A percentile compares a stretch with the other conserved stretches of the same genome.
Evolutionary conservation across 345 rosid species (phyloP).

Genomic region (Heritiera littoralis): DNA sequence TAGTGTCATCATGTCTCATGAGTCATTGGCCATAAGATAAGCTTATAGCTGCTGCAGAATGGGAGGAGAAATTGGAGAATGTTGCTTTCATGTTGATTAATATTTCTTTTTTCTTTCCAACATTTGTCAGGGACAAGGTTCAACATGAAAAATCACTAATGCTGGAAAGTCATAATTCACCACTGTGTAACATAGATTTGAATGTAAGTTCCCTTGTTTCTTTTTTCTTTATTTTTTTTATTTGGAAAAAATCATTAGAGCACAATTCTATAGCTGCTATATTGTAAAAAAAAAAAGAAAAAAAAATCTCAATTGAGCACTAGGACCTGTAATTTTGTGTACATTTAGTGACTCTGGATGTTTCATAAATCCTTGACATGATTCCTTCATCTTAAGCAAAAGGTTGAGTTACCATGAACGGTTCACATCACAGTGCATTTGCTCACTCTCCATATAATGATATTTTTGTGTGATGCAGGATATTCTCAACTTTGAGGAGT

Average conservation of each 20-base stretch:
- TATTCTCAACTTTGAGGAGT: constrained; percentile 78
- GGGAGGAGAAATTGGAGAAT: neutral
- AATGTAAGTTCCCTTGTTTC: constrained; percentile 50
- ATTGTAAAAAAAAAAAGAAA: neutral
- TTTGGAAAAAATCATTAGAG: neutral
- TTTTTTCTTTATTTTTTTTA: neutral
- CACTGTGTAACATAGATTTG: constrained; percentile 68
- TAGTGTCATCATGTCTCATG: neutral
- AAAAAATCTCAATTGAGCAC: neutral
- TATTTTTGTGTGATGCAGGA: constrained; percentile 49
- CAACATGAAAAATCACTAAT: constrained; percentile 60
- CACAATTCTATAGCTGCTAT: constrained; percentile 3
- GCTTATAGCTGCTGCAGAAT: neutral
- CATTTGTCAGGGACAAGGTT: constrained; percentile 65
- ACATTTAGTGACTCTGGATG: neutral
- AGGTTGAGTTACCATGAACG: neutral
- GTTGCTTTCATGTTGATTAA: constrained; percentile 15
- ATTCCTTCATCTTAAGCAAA: neutral
- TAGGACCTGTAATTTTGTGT: neutral
- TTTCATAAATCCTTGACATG: neutral
- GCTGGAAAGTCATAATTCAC: constrained; percentile 61
- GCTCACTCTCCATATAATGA: constrained; percentile 2
- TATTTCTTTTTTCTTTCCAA: constrained; percentile 25
- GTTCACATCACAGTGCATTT: neutral
- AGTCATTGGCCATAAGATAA: constrained; percentile 9